A percentile compares a stretch with the other conserved stretches of the same genome.
Evolutionary conservation across 495 filamentous ascomycete species (phyloP).

Genomic region (Cercophora sp.): DNA sequence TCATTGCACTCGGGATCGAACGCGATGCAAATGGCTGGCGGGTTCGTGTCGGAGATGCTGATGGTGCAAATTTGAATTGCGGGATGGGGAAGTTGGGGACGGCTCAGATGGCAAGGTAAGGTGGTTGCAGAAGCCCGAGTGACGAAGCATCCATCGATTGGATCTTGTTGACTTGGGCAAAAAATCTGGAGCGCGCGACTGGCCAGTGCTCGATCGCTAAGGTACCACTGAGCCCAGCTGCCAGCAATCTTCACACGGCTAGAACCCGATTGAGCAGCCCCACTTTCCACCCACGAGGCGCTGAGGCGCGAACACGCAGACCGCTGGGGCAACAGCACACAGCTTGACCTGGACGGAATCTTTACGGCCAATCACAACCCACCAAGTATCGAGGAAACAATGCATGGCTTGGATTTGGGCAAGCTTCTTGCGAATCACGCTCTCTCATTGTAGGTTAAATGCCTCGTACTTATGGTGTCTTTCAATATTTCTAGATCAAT

Average conservation of each 20-base stretch:
- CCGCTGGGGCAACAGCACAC: neutral
- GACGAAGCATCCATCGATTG: conserved; percentile 37
- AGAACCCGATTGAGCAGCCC: conserved; percentile 18
- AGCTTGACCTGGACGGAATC: neutral
- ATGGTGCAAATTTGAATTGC: neutral
- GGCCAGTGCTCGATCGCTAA: conserved; percentile 20
- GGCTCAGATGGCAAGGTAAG: neutral
- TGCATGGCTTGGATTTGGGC: neutral
- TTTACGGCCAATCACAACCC: conserved; percentile 5
- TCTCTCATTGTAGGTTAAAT: no score
- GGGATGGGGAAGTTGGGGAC: neutral
- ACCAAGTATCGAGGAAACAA: conserved; percentile 1
- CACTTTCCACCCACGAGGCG: conserved; percentile 1
- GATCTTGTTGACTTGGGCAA: conserved; percentile 36
- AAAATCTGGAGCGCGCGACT: conserved; percentile 27
- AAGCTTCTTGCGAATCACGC: no score
- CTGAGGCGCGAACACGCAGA: conserved; percentile 4
- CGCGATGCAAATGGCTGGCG: conserved; percentile 5
- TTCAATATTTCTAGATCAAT: neutral
- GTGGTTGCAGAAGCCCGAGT: conserved; percentile 22
- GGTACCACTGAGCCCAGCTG: conserved; percentile 13
- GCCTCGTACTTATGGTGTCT: neutral
- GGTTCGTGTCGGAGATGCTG: neutral
- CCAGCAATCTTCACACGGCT: conserved; percentile 19
- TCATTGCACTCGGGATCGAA: conserved; percentile 3